Conservation (phyloP, 768 basidiomycete species). For the Basidioascus undulatus region DNA sequence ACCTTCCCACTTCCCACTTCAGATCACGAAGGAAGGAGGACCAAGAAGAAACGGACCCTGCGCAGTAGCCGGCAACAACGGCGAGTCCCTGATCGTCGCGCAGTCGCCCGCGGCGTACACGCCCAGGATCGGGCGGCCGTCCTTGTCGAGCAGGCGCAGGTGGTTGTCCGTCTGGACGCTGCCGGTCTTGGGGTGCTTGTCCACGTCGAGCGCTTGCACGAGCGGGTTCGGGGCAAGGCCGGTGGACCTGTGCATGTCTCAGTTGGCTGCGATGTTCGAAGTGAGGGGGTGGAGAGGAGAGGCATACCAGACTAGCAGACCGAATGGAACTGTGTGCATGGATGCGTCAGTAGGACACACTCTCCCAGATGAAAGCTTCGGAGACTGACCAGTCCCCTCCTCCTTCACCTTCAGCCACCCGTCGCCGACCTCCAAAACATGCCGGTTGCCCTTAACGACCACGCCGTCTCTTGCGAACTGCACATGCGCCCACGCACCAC, state of each 20-base stretch:
- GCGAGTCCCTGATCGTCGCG: conserved; percentile 29
- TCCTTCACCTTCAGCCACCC: conserved; percentile 46
- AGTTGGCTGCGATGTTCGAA: no score
- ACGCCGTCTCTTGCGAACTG: conserved; percentile 55
- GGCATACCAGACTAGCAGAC: conserved; percentile 70
- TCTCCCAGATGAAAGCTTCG: no score
- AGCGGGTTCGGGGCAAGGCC: conserved; percentile 64
- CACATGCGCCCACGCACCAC: neutral
- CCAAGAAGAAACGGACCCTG: conserved; percentile 29
- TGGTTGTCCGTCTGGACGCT: conserved; percentile 31
- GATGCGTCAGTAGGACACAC: no score
- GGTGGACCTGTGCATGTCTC: no score
- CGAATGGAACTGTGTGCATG: conserved; percentile 39
- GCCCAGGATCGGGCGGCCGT: conserved; percentile 33
- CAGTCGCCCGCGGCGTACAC: conserved; percentile 70
- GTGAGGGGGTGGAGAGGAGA: no score
- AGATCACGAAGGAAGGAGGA: conserved; percentile 5
- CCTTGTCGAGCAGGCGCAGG: conserved; percentile 34
- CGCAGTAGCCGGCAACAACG: conserved; percentile 49
- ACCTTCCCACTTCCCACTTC: no score
- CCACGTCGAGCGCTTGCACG: conserved; percentile 34
- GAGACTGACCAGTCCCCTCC: conserved; percentile 10
- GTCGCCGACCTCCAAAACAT: conserved; percentile 32
- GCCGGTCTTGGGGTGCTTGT: conserved; percentile 34
- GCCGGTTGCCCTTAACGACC: conserved; percentile 40